Evolutionary conservation across 2,329 filamentous ascomycete species (phyloP).

Genomic region (Paraphoma chrysanthemicola): DNA sequence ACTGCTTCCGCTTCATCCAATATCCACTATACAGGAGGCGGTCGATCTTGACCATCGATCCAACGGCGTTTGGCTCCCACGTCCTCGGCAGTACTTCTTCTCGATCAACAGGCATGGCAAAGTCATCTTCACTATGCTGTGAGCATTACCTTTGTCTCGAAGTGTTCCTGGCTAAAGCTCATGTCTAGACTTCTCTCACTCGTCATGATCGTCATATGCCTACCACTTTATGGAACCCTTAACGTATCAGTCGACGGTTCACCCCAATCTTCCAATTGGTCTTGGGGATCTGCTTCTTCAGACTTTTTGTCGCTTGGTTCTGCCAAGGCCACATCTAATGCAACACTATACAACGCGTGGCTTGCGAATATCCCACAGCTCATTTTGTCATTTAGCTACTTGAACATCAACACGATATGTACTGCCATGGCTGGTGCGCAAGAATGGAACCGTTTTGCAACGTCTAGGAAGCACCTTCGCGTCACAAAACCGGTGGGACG

Average conservation of each 20-base stretch:
- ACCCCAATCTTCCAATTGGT: background rate
- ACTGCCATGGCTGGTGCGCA: constrained; percentile 55
- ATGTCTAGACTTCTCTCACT: background rate
- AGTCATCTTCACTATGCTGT: background rate
- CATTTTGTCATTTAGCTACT: constrained; percentile 55
- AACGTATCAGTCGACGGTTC: background rate
- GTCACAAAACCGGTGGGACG: constrained; percentile 38
- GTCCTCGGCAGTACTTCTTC: background rate
- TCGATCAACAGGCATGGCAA: background rate
- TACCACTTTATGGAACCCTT: background rate
- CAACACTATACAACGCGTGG: constrained; percentile 29
- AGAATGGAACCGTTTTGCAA: constrained; percentile 56
- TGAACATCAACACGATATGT: constrained; percentile 54
- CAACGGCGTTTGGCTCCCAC: background rate
- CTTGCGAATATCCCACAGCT: constrained; percentile 58
- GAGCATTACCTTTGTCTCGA: background rate
- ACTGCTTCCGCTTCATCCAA: background rate
- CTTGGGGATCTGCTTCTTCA: constrained; percentile 15
- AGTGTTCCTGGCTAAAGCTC: background rate
- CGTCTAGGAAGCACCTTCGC: constrained; percentile 40
- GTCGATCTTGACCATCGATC: background rate
- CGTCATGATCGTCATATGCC: background rate
- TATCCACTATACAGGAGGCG: background rate
- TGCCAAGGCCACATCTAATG: background rate
- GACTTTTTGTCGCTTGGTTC: constrained; percentile 1